Evolutionary conservation across 176 grass and related monocot genomes (phyloP).

Genomic region (Ensete ventricosum): DNA sequence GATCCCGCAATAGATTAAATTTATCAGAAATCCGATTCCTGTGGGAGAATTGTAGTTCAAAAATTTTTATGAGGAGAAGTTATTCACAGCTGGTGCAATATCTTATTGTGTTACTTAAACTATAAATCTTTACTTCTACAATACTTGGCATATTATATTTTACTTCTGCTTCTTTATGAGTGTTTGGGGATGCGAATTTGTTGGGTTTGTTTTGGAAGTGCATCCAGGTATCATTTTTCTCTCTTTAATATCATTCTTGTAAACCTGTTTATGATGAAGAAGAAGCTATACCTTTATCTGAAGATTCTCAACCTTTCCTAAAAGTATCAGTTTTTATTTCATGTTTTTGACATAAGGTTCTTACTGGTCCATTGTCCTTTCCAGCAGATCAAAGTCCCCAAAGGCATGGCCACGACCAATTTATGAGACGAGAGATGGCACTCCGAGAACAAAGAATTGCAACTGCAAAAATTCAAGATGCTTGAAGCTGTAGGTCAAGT

Average conservation of each 20-base stretch:
- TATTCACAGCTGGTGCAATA: not conserved
- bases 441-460: slow-evolving; percentile 23
- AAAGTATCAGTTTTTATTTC: not conserved
- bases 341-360: not conserved
- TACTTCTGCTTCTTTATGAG: not conserved
- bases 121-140: not conserved
- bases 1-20: not conserved
- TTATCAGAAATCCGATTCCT: not conserved
- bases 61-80: not conserved
- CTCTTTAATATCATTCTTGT: too few species aligned
- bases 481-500: slow-evolving; percentile 31
- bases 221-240: not conserved
- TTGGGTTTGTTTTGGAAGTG: not conserved
- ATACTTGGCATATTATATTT: not conserved
- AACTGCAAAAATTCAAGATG: slow-evolving; percentile 45
- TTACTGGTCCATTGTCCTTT: not conserved
- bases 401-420: not conserved
- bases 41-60: not conserved
- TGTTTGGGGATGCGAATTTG: not conserved
- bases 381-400: slow-evolving; percentile 13
- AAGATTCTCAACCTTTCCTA: not conserved
- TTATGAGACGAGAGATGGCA: slow-evolving; percentile 19
- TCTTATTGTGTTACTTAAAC: not conserved
- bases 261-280: too few species aligned
- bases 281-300: too few species aligned